A percentile compares a stretch with the other conserved stretches of the same genome.
Evolutionary conservation across 495 filamentous ascomycete genomes (phyloP).

Genomic region (Penicillium chermesinum): DNA sequence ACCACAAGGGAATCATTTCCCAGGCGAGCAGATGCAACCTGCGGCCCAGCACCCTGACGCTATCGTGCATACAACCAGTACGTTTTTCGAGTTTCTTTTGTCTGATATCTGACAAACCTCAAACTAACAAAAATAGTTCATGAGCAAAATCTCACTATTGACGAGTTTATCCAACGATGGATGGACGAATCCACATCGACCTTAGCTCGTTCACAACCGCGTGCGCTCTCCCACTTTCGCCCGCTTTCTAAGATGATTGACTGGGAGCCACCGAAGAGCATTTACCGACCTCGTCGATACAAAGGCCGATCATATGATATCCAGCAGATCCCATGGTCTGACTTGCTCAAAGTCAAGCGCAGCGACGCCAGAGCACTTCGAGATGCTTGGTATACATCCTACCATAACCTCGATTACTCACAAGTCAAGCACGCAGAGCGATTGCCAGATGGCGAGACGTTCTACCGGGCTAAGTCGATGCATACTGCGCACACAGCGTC

Average conservation of each 20-base stretch:
- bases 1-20: slow-evolving; percentile 2
- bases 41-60: slow-evolving; percentile 26
- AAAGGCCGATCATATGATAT: slow-evolving; percentile 60
- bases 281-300: slow-evolving; percentile 40
- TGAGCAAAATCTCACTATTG: slow-evolving; percentile 40
- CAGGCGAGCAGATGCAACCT: slow-evolving; percentile 4
- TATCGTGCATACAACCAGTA: slow-evolving; percentile 36
- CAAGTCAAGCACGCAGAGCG: slow-evolving; percentile 19
- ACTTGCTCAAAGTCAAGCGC: slow-evolving; percentile 56
- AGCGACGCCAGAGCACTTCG: slow-evolving; percentile 56
- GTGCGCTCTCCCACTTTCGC: slow-evolving; percentile 18
- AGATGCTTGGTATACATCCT: slow-evolving; percentile 42
- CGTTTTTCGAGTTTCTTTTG: slow-evolving; percentile 1
- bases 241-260: slow-evolving; percentile 27
- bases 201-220: slow-evolving; percentile 15
- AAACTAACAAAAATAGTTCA: slow-evolving; percentile 26
- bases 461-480: slow-evolving; percentile 69
- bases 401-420: slow-evolving; percentile 37
- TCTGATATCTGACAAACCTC: neutral
- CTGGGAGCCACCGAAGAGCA: slow-evolving; percentile 38
- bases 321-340: slow-evolving; percentile 73
- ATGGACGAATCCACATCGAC: slow-evolving; percentile 22
- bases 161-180: slow-evolving; percentile 43
- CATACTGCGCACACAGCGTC: slow-evolving; percentile 58
- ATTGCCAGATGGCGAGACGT: slow-evolving; percentile 34